Conservation (phyloP, 805 yeast species). For the Candida xyloterini region DNA sequence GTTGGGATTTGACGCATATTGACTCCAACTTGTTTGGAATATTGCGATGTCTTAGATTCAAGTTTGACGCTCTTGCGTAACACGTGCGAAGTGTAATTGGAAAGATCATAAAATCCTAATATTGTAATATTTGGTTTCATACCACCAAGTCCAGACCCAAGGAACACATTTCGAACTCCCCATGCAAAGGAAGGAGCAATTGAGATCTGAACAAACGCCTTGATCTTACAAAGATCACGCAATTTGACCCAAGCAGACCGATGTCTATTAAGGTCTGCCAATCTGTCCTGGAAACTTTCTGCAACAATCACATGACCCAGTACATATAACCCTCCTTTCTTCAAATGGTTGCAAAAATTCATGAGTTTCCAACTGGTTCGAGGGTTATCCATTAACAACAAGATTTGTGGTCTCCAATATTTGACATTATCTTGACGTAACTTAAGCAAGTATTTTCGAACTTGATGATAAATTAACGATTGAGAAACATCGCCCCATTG, state of each 20-base stretch:
- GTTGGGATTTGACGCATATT: slow-evolving; percentile 41
- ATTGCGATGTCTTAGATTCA: slow-evolving; percentile 25
- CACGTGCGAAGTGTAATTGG: slow-evolving; percentile 18
- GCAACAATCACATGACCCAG: slow-evolving; percentile 87
- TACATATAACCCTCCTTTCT: slow-evolving; percentile 91
- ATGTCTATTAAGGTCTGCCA: slow-evolving; percentile 67
- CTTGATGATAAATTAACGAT: slow-evolving; percentile 92
- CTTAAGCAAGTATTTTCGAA: slow-evolving; percentile 80
- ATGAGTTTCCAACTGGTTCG: slow-evolving; percentile 89
- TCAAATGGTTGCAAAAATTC: slow-evolving; percentile 88
- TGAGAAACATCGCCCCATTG: slow-evolving; percentile 99
- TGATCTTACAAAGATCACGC: slow-evolving; percentile 72
- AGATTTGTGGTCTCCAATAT: slow-evolving; percentile 96
- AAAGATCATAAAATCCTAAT: slow-evolving; percentile 78
- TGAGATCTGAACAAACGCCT: slow-evolving; percentile 92
- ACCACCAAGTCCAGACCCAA: slow-evolving; percentile 97
- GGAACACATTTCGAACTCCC: slow-evolving; percentile 90
- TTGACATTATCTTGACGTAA: slow-evolving; percentile 90
- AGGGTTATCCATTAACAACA: slow-evolving; percentile 87
- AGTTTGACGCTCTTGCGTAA: slow-evolving; percentile 22
- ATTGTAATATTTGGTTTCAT: slow-evolving; percentile 97
- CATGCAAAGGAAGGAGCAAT: slow-evolving; percentile 84
- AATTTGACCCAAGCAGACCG: slow-evolving; percentile 80
- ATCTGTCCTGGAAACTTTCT: slow-evolving; percentile 58
- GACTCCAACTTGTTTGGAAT: slow-evolving; percentile 24